Conservation (phyloP, 371 early-diverging fungal species). For the Actinomucor elegans region DNA sequence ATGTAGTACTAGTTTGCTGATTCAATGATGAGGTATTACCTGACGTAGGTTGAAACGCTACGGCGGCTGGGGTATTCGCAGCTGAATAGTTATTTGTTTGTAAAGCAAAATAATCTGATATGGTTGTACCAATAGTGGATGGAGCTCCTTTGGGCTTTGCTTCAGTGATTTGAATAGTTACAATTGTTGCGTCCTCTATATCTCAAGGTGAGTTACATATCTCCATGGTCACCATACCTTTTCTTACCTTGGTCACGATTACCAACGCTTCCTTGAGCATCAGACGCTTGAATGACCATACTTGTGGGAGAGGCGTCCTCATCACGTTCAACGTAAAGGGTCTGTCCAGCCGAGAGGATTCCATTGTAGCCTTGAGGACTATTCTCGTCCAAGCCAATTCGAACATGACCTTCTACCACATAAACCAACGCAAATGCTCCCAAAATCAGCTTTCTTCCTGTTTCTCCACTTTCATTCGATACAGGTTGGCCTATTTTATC, state of each 20-base stretch:
- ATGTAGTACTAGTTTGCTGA: neutral
- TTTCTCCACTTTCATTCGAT: constrained; percentile 40
- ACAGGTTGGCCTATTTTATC: constrained; percentile 44
- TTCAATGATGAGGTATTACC: neutral
- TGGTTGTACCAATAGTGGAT: constrained; percentile 17
- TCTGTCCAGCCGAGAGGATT: constrained; percentile 46
- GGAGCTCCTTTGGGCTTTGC: constrained; percentile 22
- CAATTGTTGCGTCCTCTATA: constrained; percentile 34
- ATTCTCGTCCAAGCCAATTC: constrained; percentile 51
- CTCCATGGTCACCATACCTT: too few relatives aligned
- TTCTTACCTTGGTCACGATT: constrained; percentile 29
- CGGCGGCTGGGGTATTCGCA: constrained; percentile 25
- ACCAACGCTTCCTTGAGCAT: constrained; percentile 29
- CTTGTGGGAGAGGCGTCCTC: constrained; percentile 64
- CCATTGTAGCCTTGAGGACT: constrained; percentile 17
- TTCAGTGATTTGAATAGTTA: constrained; percentile 39
- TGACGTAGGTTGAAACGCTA: neutral
- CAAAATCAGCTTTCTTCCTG: constrained; percentile 53
- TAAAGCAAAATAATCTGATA: constrained; percentile 26
- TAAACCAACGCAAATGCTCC: constrained; percentile 60
- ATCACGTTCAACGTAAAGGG: constrained; percentile 61
- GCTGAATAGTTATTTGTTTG: constrained; percentile 28
- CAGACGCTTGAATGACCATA: constrained; percentile 43
- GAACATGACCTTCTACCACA: constrained; percentile 59
- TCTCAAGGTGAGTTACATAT: too few relatives aligned